Base-by-base conservation (phyloP, 2,329 filamentous ascomycete genomes). In the Paramyrothecium sp. region DNA sequence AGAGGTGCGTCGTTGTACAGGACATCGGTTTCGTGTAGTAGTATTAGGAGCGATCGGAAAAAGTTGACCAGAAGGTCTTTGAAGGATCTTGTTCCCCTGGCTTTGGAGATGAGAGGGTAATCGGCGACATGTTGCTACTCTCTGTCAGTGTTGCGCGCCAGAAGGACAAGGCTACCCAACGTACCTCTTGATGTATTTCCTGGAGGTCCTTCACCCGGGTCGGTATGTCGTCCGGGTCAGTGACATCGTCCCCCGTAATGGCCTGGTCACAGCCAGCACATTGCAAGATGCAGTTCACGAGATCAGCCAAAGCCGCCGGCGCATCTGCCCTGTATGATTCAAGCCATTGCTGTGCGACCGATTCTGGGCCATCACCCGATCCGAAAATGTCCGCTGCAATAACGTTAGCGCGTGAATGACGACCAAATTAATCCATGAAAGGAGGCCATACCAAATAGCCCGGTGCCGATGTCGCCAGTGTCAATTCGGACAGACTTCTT, bases 51-150 rank as follows among this genome's bases (percentile, higher is more conserved):
- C 0, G 89, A 82, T 59, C 85, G 78, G 71, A 97, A 92, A 75
- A 98, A 97, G 60, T 85, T 85, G 54, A 89, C 81, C 17, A 99
- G 80, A 51, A 89, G 82, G 44, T 89, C 83, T 61, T 91, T 90
- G 75, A 98, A 97, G 23, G 89, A 85, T 62, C 86, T 85, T 61
- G 86, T 89, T 57, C 86, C 87, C 71, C 90, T 94, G 44, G 88
- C 83, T 74, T 88, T 93, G 17, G 92, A 90, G 58, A 96, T 90
- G 49, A 99, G 83, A 44, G 95, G 95, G 68, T 99, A 99, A 52
- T 98, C 95, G 33, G 90, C 89, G 53, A 94, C 89, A 70, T 90
- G 86, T 81, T 89, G 84, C 79, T 88, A 60, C 7, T 53, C 19
- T 30, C 10, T 30, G 62, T 78, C 59, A 78, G 71, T 53, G 46